phyloP scores from a whole-genome alignment of 169 alveolate genomes.

The Plasmodium yoelii region DNA sequence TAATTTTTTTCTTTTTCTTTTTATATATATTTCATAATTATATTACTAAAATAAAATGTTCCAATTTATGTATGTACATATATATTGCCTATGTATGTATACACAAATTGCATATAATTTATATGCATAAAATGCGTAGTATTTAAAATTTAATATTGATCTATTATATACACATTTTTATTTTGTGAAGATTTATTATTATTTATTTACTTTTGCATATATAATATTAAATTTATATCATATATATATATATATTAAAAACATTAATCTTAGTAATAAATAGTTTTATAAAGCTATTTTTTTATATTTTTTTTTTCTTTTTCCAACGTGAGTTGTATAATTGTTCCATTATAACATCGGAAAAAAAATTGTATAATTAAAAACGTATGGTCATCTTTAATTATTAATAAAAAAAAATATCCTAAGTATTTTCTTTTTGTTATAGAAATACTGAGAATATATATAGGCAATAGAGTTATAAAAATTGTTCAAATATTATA shows the following conservation, averaged over 20 bases:
- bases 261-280: conserved; percentile 8
- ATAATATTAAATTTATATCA: conserved; percentile 6
- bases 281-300: conserved; percentile 24
- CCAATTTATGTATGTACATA: conserved; percentile 2
- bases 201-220: neutral
- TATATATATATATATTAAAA: conserved; percentile 13
- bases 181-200: conserved; percentile 48
- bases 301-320: conserved; percentile 20
- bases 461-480: neutral
- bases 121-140: conserved; percentile 18
- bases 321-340: neutral
- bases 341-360: no score
- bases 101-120: neutral
- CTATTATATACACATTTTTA: conserved; percentile 24
- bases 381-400: no score
- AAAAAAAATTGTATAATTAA: no score
- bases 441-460: neutral
- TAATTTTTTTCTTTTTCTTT: neutral
- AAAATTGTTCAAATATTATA: no score
- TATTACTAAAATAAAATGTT: neutral
- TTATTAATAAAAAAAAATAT: no score
- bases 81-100: neutral
- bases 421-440: neutral
- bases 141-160: conserved; percentile 20
- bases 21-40: neutral